Evolutionary conservation across 345 rosid genomes (phyloP), one percentile per base, ranked within the genome.

Genomic region (Erysimum cheiranthoides): DNA sequence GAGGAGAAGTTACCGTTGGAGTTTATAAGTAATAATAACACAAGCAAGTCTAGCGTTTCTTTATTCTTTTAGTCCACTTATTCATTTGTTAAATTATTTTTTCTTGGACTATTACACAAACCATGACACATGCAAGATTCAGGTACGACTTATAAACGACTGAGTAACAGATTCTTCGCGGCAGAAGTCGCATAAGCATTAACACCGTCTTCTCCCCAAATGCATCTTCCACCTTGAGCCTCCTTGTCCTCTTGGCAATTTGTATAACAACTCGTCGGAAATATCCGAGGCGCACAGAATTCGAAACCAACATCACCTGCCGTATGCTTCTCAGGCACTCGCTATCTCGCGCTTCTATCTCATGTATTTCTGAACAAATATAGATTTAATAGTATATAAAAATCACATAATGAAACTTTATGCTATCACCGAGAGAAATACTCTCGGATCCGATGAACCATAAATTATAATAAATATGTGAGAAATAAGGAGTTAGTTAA

Each of bases 181-280:
- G 52, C 80, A 76, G 35, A 7, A 76, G 42, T 76, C 75, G 17
- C 75, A 76, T 5, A 70, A 70, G 16, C 80, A 76, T 8, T 69
- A 42, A 6, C 51, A 35, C 9, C 4, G 1, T 3, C 5, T 0
- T 16, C 8, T 12, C 34, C 61, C 53, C 35, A 59, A 5, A 6
- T 6, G 18, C 80, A 76, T 62, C 1, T 70, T 30, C 80, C 80
- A 62, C 80, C 75, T 45, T 61, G 10, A 0, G 80, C 80, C 0
- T 12, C 40, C 9, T 76, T 76, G 58, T 62, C 3, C 12, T 2
- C 0, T 13, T 31, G 64, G 57, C 80, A 76, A 0, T 6, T 42
- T 5, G 0, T 2, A 2, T n/a, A 52, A 61, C 79, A 76, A 0
- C 69, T 0, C 12, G 75, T 0, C 16, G 80, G 80, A 32, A 0